Percentiles rank a stretch among this genome's conserved stretches.
phyloP scores from a whole-genome alignment of 495 filamentous ascomycete genomes.

The Delitschia confertaspora region DNA sequence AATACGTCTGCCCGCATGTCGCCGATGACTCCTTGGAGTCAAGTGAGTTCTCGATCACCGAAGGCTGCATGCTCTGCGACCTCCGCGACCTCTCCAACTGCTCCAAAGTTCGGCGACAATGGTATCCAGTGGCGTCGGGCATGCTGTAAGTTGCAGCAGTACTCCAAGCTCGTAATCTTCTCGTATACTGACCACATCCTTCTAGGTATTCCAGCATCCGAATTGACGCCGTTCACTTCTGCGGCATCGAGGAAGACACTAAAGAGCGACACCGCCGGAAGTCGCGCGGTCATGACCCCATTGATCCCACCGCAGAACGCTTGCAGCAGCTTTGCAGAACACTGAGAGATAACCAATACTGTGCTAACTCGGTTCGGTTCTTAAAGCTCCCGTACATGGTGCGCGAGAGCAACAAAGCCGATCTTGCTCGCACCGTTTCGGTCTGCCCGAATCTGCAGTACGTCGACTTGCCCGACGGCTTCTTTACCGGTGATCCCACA shows the following conservation, averaged over 20 bases:
- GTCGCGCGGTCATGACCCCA: constrained; percentile 63
- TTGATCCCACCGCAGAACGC: constrained; percentile 67
- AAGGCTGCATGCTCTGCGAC: constrained; percentile 93
- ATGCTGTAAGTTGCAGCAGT: constrained; percentile 16
- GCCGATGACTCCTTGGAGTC: constrained; percentile 66
- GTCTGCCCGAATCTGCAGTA: constrained; percentile 79
- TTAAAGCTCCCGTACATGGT: constrained; percentile 96
- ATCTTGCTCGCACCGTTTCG: constrained; percentile 76
- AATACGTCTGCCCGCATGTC: constrained; percentile 74
- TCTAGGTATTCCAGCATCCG: constrained; percentile 77
- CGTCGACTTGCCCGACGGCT: constrained; percentile 81
- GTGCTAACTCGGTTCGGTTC: constrained; percentile 60
- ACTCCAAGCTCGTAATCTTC: neutral
- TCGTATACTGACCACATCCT: constrained; percentile 9
- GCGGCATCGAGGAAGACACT: constrained; percentile 71
- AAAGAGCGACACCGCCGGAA: constrained; percentile 66
- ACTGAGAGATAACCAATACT: constrained; percentile 60
- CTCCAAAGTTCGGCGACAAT: constrained; percentile 60
- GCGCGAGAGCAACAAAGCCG: constrained; percentile 73
- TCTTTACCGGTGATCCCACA: constrained; percentile 68
- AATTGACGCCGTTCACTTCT: constrained; percentile 93
- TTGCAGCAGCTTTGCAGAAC: constrained; percentile 71
- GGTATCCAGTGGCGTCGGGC: constrained; percentile 43
- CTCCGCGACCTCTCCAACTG: constrained; percentile 82
- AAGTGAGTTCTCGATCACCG: constrained; percentile 73